Evolutionary conservation across 1,284 basidiomycete genomes (phyloP).

Genomic region (Malassezia yamatoensis): DNA sequence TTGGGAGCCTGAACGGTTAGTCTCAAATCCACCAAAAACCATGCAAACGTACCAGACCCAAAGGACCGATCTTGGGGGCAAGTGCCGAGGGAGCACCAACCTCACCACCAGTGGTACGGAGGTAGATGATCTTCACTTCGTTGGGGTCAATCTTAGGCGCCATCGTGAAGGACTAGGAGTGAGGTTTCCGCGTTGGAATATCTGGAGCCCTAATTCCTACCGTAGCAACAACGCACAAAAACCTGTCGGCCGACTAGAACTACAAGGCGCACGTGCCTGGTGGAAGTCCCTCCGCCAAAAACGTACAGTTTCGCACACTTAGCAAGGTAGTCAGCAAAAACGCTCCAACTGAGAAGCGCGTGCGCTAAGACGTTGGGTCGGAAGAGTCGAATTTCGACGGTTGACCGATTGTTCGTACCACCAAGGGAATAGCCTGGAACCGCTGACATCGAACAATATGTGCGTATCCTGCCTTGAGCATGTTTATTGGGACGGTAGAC

Average conservation of each 20-base stretch:
- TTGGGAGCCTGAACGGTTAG: conserved; percentile 71
- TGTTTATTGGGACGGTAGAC: not conserved
- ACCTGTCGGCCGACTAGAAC: conserved; percentile 11
- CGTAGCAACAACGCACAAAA: conserved; percentile 7
- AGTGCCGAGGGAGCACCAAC: conserved; percentile 97
- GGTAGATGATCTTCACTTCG: conserved; percentile 98
- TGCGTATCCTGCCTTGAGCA: not conserved
- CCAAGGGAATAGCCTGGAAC: conserved; percentile 13
- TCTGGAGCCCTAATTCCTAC: not conserved
- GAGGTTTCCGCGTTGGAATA: conserved; percentile 17
- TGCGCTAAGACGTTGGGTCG: not conserved
- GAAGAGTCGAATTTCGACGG: conserved; percentile 5
- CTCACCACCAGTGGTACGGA: conserved; percentile 97
- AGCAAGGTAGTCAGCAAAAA: conserved; percentile 1
- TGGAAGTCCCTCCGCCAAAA: not conserved
- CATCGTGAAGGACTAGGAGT: conserved; percentile 33
- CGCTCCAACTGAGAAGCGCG: conserved; percentile 4
- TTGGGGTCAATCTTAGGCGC: conserved; percentile 60
- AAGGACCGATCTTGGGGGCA: conserved; percentile 99
- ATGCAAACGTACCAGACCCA: conserved; percentile 74
- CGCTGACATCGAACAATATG: conserved; percentile 15
- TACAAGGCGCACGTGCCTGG: conserved; percentile 9
- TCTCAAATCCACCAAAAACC: not conserved
- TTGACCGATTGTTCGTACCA: conserved; percentile 14
- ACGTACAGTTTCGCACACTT: conserved; percentile 18